Evolutionary conservation across 2,329 filamentous ascomycete genomes (phyloP), one percentile per base, ranked within the genome.

Genomic region (Lasiodiplodia sp.): DNA sequence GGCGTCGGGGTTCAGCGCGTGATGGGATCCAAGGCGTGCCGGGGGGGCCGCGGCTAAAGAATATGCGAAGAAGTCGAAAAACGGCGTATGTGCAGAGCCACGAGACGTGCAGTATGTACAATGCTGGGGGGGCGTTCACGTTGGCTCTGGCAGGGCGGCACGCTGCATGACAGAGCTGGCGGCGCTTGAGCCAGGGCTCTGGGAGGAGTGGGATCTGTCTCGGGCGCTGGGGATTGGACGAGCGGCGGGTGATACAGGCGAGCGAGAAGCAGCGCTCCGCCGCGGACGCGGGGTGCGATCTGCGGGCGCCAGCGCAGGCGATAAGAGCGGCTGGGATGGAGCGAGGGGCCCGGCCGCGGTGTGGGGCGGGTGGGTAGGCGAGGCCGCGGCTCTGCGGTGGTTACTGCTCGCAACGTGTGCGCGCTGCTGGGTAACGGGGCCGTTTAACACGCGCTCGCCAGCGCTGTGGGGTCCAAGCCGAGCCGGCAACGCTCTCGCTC

Each of bases 91-190:
- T 68, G 66, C 66, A 68, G 66, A 52, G 66, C 55, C 66, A 62
- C 56, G 66, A 68, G 49, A 68, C 40, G 66, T 62, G 55, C 55
- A 60, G 55, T 68, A 68, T 68, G 66, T 68, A 68, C 66, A 68
- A 44, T 60, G 66, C 14, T 60, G 25, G 31, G 49, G 31, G 49
- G 37, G 58, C 57, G 57, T 49, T 64, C 58, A 63, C 56, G 66
- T 68, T 68, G 53, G 66, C 56, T 68, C 56, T 68, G 67, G 34
- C 49, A 56, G 57, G 58, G 18, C 67, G 67, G 67, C 67, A 68
- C 34, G 57, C 49, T 57, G 67, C 67, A 68, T 68, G 67, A 56
- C 67, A 64, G 58, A 53, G 47, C 49, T 38, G 21, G 66, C 40
- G 65, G 55, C 53, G 65, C 60, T 49, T 34, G 40, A 51, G 58